These are phyloP conservation scores for Coemansia pectinata DNA, from an alignment of 192 early-diverging fungal genomes.

Conservation along the genomic window DNA sequence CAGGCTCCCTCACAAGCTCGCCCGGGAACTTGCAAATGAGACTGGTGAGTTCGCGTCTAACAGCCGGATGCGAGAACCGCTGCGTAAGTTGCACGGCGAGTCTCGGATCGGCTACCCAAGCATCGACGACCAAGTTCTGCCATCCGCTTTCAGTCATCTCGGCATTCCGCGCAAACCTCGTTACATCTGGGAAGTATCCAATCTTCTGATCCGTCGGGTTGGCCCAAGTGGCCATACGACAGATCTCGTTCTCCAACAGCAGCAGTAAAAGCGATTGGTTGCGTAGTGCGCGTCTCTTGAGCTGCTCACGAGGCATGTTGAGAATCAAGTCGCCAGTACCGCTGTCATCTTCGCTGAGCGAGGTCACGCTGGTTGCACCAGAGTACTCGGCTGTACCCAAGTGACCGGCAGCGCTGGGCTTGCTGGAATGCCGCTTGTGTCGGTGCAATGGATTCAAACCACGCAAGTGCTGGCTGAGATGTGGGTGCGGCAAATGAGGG, in stretches of 20 bases:
- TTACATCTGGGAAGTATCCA: conserved; percentile 33
- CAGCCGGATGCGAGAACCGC: conserved; percentile 72
- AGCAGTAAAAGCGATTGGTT: conserved; percentile 66
- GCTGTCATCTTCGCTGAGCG: conserved; percentile 21
- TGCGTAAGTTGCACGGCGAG: conserved; percentile 76
- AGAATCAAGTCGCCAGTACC: conserved; percentile 26
- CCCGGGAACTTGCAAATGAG: conserved; percentile 64
- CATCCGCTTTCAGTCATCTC: conserved; percentile 67
- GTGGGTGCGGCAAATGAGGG: conserved; percentile 12
- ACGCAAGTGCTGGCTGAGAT: conserved; percentile 25
- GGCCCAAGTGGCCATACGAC: conserved; percentile 80
- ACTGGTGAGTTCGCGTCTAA: conserved; percentile 65
- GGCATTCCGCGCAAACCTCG: conserved; percentile 28
- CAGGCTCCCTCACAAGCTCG: conserved; percentile 69
- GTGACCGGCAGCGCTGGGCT: neutral
- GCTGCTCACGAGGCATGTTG: conserved; percentile 32
- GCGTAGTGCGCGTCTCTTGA: conserved; percentile 31
- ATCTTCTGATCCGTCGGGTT: conserved; percentile 64
- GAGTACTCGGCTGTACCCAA: conserved; percentile 12
- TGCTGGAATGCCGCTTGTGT: conserved; percentile 16
- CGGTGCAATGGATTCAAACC: conserved; percentile 23
- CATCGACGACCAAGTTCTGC: conserved; percentile 70
- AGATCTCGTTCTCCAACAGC: conserved; percentile 87
- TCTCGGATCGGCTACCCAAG: conserved; percentile 83
- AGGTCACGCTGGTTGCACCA: conserved; percentile 30